Evolutionary conservation across 2,329 filamentous ascomycete genomes (phyloP), one percentile per base, ranked within the genome.

Genomic region (Monilinia fructigena): DNA sequence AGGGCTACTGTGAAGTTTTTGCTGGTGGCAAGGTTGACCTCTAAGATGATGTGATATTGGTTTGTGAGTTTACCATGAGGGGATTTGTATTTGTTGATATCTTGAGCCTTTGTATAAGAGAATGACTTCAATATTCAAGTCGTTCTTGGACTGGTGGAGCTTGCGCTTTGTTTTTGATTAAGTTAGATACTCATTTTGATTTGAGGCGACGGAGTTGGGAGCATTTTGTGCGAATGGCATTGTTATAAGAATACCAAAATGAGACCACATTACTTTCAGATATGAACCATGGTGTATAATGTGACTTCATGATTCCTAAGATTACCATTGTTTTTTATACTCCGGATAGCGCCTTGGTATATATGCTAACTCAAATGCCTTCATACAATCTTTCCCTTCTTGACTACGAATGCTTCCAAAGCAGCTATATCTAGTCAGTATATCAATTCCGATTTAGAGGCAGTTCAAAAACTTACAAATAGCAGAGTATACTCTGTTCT

Each of bases 401-500:
- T 96, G n/a, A 96, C 90, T 26, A 98, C 91, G 76, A 98, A 98
- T 0, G 84, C 90, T 76, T 98, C 92, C 38, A 98, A 78, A 4
- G 87, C 91, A 74, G 91, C 89, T 86, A 70, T 45, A 42, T 58
- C 18, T 40, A 40, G 65, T 72, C 64, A 73, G 70, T 38, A 68
- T 18, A 20, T 6, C 38, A 52, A 42, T n/a, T 38, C 16, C 23
- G 26, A 26, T 12, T 40, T 28, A 12, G 40, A 16, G 58, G 23
- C 11, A 58, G 23, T 23, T 18, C 38, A 35, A 54, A 7, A 55
- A 84, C 86, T 79, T 79, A 88, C 88, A 82, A 73, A 96, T 87
- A 55, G 93, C 93, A 70, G 92, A 89, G 91, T 93, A 99, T 47
- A 99, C 78, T 71, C 95, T 87, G 76, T 99, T 99, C 80, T 98